These are phyloP conservation scores for Neonectria coccinea DNA, from an alignment of 2,329 filamentous ascomycete species.

Conservation along the genomic window DNA sequence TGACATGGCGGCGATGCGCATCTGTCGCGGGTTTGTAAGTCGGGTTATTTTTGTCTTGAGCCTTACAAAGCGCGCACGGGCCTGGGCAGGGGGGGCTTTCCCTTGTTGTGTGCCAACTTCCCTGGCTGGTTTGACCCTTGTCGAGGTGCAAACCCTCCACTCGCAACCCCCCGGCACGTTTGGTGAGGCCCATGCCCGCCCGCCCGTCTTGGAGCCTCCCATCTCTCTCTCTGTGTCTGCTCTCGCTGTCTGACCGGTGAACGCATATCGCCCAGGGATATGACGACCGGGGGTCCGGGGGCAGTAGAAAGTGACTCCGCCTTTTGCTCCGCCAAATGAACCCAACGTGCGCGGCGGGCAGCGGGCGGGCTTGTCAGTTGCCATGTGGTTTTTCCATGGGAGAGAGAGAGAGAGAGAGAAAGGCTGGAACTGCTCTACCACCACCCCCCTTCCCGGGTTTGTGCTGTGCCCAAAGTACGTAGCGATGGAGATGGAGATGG, in stretches of 20 bases:
- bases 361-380: conserved; percentile 15
- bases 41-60: conserved; percentile 22
- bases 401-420: too few species aligned
- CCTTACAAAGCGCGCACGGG: conserved; percentile 30
- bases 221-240: not conserved
- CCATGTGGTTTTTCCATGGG: not conserved
- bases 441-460: not conserved
- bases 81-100: not conserved
- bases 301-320: conserved; percentile 17
- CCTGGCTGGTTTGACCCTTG: not conserved
- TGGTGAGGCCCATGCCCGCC: conserved; percentile 14
- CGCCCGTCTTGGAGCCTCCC: not conserved
- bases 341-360: conserved; percentile 8
- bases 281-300: not conserved
- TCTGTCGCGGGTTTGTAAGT: conserved; percentile 27
- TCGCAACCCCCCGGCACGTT: conserved; percentile 8
- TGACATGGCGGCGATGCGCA: conserved; percentile 20
- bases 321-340: conserved; percentile 23
- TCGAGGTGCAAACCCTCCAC: not conserved
- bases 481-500: not conserved
- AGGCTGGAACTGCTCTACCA: too few species aligned
- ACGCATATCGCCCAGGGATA: not conserved
- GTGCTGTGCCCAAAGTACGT: not conserved
- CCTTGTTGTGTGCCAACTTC: too few species aligned
- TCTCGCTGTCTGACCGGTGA: not conserved